Evolutionary conservation across 2,329 filamentous ascomycete species (phyloP), one percentile per base, ranked within the genome.

Genomic region (Cyphellophora europaea): DNA sequence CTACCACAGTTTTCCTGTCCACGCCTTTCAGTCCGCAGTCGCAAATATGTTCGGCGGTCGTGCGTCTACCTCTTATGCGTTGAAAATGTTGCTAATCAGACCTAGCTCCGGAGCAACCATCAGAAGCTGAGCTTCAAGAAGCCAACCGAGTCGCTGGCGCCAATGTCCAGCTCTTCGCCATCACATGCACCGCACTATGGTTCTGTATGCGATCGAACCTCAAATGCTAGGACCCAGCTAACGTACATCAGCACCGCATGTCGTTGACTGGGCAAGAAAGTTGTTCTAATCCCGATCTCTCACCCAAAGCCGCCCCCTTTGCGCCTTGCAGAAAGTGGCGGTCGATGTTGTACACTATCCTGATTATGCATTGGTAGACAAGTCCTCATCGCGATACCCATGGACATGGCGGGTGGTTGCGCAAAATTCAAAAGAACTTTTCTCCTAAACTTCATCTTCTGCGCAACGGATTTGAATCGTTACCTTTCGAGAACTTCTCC

Each of bases 121-220:
- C 62, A 37, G 57, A 62, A 50, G 60, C 62, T 52, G 58, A 66
- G 50, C 58, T 66, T 44, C 57, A 56, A 53, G 62, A 65, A 50
- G 66, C 66, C 51, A 73, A 78, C 56, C 56, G 65, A 28, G 61
- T 69, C 49, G 74, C 74, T 16, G 55, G 53, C 36, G 57, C 63
- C 45, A 71, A 71, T 29, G 61, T 79, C 49, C 67, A 69, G 53
- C 63, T 64, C 53, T 71, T 71, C 32, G 53, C 70, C 39, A 62
- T 63, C 29, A 66, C 68, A 36, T 72, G 71, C 47, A 54, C 72
- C 33, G 55, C 76, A 17, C 65, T 79, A 32, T 79, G 79, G 58
- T 63, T 79, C 33, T 77, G 75, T 79, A 67, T 44, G 73, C 53
- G 27, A 15, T 30, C 5, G 19, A 33, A 8, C 14, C n/a, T n/a